Evolutionary conservation across 2,329 filamentous ascomycete species (phyloP).

Genomic region (Chalara sp.): DNA sequence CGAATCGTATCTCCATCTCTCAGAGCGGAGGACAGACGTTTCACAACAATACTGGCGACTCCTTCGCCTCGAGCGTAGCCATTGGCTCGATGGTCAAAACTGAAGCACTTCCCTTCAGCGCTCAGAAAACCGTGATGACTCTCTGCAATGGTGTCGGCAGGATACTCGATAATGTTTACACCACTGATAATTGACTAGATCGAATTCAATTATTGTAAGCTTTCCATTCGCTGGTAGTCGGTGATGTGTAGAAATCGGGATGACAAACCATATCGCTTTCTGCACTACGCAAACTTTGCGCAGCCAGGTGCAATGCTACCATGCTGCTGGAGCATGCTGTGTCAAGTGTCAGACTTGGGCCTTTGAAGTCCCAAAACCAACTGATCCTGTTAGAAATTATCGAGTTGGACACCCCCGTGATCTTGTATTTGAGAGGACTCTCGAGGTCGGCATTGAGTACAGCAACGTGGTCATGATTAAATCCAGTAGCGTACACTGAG

Average conservation of each 20-base stretch:
- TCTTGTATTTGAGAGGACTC: constrained; percentile 1
- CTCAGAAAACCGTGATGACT: constrained; percentile 19
- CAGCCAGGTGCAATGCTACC: constrained; percentile 45
- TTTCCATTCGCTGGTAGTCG: constrained; percentile 36
- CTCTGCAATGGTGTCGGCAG: constrained; percentile 28
- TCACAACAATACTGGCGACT: constrained; percentile 49
- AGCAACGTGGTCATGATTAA: constrained; percentile 20
- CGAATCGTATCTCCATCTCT: constrained; percentile 52
- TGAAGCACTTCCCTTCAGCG: constrained; percentile 36
- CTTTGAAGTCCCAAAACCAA: constrained; percentile 43
- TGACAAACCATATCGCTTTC: constrained; percentile 22
- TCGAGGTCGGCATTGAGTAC: neutral
- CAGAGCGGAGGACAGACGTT: constrained; percentile 50
- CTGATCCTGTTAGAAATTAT: constrained; percentile 49
- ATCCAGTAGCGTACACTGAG: constrained; percentile 26
- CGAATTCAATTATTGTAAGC: constrained; percentile 27
- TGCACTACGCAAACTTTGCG: constrained; percentile 39
- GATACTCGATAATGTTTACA: constrained; percentile 47
- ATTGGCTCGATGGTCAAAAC: constrained; percentile 51
- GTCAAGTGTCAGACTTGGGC: constrained; percentile 47
- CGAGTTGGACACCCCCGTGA: constrained; percentile 22
- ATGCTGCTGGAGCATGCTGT: constrained; percentile 51
- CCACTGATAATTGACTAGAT: constrained; percentile 44
- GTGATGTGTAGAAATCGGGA: neutral
- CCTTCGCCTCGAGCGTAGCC: constrained; percentile 61